Percentiles rank a stretch among this genome's conserved stretches.
Evolutionary conservation across 2,329 filamentous ascomycete genomes (phyloP).

Genomic region (Claviceps paspali): DNA sequence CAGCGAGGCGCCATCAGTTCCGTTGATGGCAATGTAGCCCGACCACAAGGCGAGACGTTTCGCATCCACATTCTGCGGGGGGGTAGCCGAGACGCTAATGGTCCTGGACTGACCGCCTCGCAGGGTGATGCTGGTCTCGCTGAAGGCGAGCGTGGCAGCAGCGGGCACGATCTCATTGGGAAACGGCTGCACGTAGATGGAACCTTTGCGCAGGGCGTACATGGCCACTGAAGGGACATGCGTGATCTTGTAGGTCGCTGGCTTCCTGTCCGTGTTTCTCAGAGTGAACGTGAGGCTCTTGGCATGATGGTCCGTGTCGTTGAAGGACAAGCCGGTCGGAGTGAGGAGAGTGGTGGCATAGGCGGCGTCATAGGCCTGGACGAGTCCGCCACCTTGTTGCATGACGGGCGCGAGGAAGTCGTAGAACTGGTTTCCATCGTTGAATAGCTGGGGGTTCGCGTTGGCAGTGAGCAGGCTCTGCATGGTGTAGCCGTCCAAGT

Average conservation of each 20-base stretch:
- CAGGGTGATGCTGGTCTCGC: conserved; percentile 5
- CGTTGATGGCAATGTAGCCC: conserved; percentile 13
- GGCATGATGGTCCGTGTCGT: conserved; percentile 44
- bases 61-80: conserved; percentile 4
- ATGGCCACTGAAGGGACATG: conserved; percentile 35
- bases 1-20: conserved; percentile 21
- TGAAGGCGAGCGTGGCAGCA: conserved; percentile 19
- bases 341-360: conserved; percentile 36
- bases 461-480: conserved; percentile 34
- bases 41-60: conserved; percentile 7
- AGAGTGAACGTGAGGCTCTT: conserved; percentile 36
- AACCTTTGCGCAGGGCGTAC: conserved; percentile 28
- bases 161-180: conserved; percentile 28
- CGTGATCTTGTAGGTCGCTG: conserved; percentile 35
- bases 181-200: conserved; percentile 24
- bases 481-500: conserved; percentile 31
- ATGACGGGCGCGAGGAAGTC: conserved; percentile 35
- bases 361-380: conserved; percentile 45
- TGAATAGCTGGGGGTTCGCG: conserved; percentile 33
- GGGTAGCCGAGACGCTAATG: conserved; percentile 4
- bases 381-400: conserved; percentile 45
- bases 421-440: conserved; percentile 23
- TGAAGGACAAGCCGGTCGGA: conserved; percentile 44
- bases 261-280: conserved; percentile 33
- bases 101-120: conserved; percentile 3